Conservation (phyloP, 257 asterid genomes). For the Sherardia arvensis region DNA sequence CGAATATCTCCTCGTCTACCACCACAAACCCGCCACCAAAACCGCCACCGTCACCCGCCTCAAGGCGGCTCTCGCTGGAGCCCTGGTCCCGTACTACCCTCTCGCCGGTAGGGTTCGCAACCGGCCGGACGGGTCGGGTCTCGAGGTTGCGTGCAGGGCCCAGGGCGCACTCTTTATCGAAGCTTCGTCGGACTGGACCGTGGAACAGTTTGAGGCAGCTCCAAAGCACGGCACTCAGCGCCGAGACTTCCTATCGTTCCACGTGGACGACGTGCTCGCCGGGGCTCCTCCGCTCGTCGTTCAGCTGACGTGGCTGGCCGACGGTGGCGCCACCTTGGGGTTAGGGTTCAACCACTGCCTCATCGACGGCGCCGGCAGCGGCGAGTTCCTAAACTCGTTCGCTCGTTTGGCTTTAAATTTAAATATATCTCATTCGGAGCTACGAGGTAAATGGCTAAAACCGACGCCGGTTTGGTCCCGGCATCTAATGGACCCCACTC, state of each 20-base stretch:
- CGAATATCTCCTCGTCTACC: conserved; percentile 49
- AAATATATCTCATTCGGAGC: neutral
- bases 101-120: conserved; percentile 51
- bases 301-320: conserved; percentile 70
- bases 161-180: conserved; percentile 56
- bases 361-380: conserved; percentile 55
- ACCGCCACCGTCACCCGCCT: conserved; percentile 14
- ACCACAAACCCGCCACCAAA: conserved; percentile 18
- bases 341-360: conserved; percentile 56
- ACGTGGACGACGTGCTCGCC: conserved; percentile 37
- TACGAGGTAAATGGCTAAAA: conserved; percentile 11
- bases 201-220: conserved; percentile 29
- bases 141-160: conserved; percentile 51
- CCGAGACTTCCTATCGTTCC: conserved; percentile 41
- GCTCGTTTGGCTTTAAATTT: conserved; percentile 31
- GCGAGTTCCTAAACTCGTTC: conserved; percentile 48
- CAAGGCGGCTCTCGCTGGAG: conserved; percentile 38
- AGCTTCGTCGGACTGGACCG: conserved; percentile 27
- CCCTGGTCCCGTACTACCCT: conserved; percentile 60
- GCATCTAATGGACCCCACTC: conserved; percentile 23
- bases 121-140: conserved; percentile 43
- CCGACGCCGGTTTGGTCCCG: conserved; percentile 43
- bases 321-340: conserved; percentile 48
- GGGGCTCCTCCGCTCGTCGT: conserved; percentile 58
- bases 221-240: conserved; percentile 30